Base-by-base conservation (phyloP, 768 basidiomycete genomes). In the Dentipellis fragilis region DNA sequence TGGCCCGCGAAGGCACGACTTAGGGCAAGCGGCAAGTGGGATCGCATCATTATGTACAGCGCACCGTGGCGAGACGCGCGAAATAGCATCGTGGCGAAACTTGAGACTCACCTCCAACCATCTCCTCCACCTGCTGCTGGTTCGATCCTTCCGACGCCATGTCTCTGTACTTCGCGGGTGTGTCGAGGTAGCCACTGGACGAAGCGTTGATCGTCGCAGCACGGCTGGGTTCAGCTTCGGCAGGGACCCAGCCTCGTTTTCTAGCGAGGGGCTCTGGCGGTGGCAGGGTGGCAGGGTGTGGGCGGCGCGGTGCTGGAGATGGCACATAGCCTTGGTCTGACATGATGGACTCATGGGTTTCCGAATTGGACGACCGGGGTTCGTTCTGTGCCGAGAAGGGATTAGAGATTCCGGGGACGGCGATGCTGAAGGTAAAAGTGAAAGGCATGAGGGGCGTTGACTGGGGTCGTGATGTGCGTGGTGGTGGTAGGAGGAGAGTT, bases 221-320 rank as follows among this genome's bases (percentile, higher is more conserved):
- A 63, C 64, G 72, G 64, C 78, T 82, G 10, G 77, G 77, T 59
- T 80, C 81, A 45, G 79, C 73, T 54, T 72, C 74, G 1, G 79
- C 73, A 4, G 88, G 87, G 40, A 81, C 80, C 88, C 88, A 89
- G 34, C 84, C 85, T 66, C 88, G 72, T 67, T 87, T 87, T 52
- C 79, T 72, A 3, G 78, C 74, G 40, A 75, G 63, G 3, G 75
- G 73, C 16, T 70, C 65, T 17, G 73, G 64, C 17, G 76, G 69
- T 4, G 74, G 75, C 66, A 64, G 72, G 65, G 61, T 63, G n/a
- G 70, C 63, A 52, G 66, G 65, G 51, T 67, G 67, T 7, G 59
- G 58, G 17, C 57, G 59, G 29, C 51, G 55, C 34, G 17, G 45
- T 10, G 58, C 36, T 53, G 49, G 50, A 51, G 35, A 17, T 4